phyloP scores from a whole-genome alignment of 1,284 basidiomycete species.

The Violaceomyces palustris region DNA sequence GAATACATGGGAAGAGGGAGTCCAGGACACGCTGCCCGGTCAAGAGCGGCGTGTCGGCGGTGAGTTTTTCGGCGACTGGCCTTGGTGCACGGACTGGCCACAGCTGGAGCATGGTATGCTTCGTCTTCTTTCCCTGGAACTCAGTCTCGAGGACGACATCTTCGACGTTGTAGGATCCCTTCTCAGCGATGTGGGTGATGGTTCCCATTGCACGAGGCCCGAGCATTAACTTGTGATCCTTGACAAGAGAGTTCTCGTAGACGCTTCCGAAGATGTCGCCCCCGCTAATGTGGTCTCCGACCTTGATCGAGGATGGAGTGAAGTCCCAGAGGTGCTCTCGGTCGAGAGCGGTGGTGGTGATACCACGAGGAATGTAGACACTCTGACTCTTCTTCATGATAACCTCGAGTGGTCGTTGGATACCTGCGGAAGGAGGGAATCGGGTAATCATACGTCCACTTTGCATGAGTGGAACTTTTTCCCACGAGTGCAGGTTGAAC shows the following conservation, averaged over 20 bases:
- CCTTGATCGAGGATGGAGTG: conserved; percentile 67
- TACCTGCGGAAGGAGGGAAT: conserved; percentile 19
- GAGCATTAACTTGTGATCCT: conserved; percentile 96
- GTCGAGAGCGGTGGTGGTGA: conserved; percentile 93
- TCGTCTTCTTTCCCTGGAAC: conserved; percentile 88
- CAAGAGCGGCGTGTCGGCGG: conserved; percentile 82
- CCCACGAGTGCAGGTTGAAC: too few species aligned
- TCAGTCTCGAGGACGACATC: conserved; percentile 95
- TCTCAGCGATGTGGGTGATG: conserved; percentile 87
- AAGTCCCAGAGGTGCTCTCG: conserved; percentile 92
- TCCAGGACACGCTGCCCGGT: conserved; percentile 97
- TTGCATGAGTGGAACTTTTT: too few species aligned
- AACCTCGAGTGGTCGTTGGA: conserved; percentile 60
- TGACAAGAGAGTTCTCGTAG: conserved; percentile 92
- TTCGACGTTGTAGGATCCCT: conserved; percentile 86
- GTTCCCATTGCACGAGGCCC: conserved; percentile 89
- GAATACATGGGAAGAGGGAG: conserved; percentile 96
- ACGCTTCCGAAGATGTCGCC: conserved; percentile 94
- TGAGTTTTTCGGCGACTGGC: conserved; percentile 88
- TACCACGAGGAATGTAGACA: conserved; percentile 89
- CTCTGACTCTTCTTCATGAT: conserved; percentile 95
- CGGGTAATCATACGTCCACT: too few species aligned
- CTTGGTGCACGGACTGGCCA: conserved; percentile 99
- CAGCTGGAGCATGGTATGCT: conserved; percentile 93
- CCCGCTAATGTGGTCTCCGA: conserved; percentile 90